These are phyloP conservation scores for Cladosporium austrohemisphaericum DNA, from an alignment of 2,329 filamentous ascomycete genomes.

Conservation along the genomic window DNA sequence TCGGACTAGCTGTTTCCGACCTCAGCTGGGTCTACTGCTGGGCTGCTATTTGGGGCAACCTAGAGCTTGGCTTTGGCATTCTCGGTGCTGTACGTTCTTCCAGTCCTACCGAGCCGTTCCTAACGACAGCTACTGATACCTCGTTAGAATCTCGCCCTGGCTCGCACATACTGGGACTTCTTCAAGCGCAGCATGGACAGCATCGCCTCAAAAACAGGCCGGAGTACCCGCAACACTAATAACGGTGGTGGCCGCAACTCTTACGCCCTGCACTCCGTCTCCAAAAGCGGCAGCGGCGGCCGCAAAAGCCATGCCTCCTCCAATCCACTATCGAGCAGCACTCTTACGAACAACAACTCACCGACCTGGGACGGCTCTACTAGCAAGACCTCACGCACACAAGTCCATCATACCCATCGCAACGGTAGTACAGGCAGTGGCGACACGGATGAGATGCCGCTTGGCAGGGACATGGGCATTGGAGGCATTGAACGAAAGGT, in stretches of 20 bases:
- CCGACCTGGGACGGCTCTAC: conserved; percentile 6
- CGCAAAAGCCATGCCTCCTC: neutral
- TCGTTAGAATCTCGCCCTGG: conserved; percentile 24
- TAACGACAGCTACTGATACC: no score
- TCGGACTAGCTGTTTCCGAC: conserved; percentile 24
- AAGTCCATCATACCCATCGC: neutral
- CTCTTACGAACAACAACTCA: neutral
- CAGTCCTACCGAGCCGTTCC: no score
- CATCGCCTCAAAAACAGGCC: conserved; percentile 1
- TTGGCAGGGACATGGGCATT: neutral
- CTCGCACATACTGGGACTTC: conserved; percentile 13
- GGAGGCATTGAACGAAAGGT: conserved; percentile 9
- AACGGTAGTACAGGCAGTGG: neutral
- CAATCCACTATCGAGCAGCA: neutral
- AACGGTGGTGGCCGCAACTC: neutral
- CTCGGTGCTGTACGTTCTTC: conserved; percentile 21
- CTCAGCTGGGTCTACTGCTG: conserved; percentile 26
- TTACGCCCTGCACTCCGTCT: neutral
- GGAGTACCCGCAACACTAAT: neutral
- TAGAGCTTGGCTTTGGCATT: conserved; percentile 28
- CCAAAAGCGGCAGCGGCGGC: neutral
- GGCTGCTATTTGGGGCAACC: conserved; percentile 29
- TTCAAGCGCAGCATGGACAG: conserved; percentile 7
- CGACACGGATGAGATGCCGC: neutral
- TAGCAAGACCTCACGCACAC: neutral